Percentiles rank a stretch among this genome's conserved stretches.
phyloP scores from a whole-genome alignment of 2,329 filamentous ascomycete genomes.

The Colletotrichum truncatum region DNA sequence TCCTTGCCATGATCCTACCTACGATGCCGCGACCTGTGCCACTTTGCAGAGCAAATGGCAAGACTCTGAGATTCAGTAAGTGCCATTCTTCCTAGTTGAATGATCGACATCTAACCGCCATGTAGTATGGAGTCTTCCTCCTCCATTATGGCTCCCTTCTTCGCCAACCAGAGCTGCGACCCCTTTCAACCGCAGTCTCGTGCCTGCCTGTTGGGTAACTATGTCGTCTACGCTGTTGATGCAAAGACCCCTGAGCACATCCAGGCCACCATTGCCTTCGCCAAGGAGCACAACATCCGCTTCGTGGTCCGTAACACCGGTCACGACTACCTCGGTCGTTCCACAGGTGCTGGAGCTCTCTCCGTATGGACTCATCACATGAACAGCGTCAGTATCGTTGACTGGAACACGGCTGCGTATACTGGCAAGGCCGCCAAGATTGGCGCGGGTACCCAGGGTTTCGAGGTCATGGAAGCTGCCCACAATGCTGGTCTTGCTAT shows the following conservation, averaged over 20 bases:
- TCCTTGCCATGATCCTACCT: constrained; percentile 53
- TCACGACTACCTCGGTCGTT: constrained; percentile 62
- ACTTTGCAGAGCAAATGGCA: constrained; percentile 54
- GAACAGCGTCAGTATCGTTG: constrained; percentile 42
- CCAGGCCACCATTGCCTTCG: constrained; percentile 41
- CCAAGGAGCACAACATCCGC: constrained; percentile 51
- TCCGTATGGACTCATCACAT: constrained; percentile 58
- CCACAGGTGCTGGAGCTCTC: constrained; percentile 59
- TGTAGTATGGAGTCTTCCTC: constrained; percentile 47
- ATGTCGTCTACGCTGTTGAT: constrained; percentile 50
- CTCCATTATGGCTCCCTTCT: constrained; percentile 49
- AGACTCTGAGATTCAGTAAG: constrained; percentile 54
- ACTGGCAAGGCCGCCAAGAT: constrained; percentile 45
- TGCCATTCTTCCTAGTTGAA: neutral
- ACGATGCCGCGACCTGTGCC: constrained; percentile 54
- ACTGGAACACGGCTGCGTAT: constrained; percentile 38
- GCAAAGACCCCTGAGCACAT: constrained; percentile 42
- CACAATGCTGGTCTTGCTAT: constrained; percentile 18
- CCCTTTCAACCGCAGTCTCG: constrained; percentile 47
- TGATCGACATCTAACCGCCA: neutral
- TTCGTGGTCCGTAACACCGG: constrained; percentile 62
- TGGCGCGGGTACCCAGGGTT: constrained; percentile 61
- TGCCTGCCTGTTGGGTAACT: constrained; percentile 54
- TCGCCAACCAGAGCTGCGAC: constrained; percentile 51
- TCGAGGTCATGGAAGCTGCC: constrained; percentile 45